Base-by-base conservation (phyloP, 2,329 filamentous ascomycete genomes). In the Ascochyta rabiei region DNA sequence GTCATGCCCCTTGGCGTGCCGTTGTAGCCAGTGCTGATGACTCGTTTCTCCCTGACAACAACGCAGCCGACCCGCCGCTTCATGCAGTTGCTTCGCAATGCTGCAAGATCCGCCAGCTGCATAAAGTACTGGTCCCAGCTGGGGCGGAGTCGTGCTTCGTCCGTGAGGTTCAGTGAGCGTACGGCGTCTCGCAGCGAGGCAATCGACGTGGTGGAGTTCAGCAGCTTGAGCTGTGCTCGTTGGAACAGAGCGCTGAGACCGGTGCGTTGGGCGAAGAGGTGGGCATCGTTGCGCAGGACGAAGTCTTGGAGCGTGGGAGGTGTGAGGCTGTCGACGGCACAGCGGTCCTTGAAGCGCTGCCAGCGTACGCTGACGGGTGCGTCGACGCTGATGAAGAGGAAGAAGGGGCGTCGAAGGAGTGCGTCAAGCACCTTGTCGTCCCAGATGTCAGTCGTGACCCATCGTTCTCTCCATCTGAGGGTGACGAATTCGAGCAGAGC, bases 81-180 rank as follows among this genome's bases (percentile, higher is more conserved):
- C 95, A 99, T 99, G 80, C 95, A 99, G 76, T 99, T 99, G 71
- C 88, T 91, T 61, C 95, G 85, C 64, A 91, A 89, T 0, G 93
- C 90, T 7, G 95, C 95, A 42, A 99, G 85, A 30, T 90, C 91
- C 5, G 95, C 93, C n/a, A 99, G 82, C 35, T 90, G 86, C 95
- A 99, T 99, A 73, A 99, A 99, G 79, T 99, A 99, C 68, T 90
- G 88, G 76, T 99, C 95, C 95, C 95, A 99, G 43, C 86, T 88
- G 0, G 95, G 95, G 1, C 95, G 86, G 31, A 99, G 82, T 2
- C 95, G 88, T 65, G 89, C 84, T 30, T 88, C 84, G 68, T 95
- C 87, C 1, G 89, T 83, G 23, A 99, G 84, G 72, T 96, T 85
- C 7, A 97, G 83, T 41, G 85, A 83, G 43, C 84, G 82, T 1